These are phyloP conservation scores for Fusarium torreyae DNA, from an alignment of 2,329 filamentous ascomycete species.

Conservation along the genomic window DNA sequence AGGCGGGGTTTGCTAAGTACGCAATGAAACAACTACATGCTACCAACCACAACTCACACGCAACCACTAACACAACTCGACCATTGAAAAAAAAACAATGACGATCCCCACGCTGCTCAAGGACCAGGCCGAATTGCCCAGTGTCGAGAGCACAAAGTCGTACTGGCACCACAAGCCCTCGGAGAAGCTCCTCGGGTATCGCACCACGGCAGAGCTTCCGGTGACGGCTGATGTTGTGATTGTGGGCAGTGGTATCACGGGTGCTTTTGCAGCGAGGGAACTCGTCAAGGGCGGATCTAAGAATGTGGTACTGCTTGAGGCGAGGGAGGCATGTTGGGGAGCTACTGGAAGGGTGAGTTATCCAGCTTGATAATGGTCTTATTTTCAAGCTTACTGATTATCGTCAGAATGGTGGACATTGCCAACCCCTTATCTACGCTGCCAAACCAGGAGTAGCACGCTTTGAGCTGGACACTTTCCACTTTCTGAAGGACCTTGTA, in stretches of 20 bases:
- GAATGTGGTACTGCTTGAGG: conserved; percentile 81
- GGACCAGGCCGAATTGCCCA: conserved; percentile 70
- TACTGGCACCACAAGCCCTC: conserved; percentile 84
- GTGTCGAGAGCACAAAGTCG: conserved; percentile 71
- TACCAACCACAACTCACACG: neutral
- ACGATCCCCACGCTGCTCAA: conserved; percentile 50
- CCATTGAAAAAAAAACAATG: conserved; percentile 46
- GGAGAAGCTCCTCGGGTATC: conserved; percentile 74
- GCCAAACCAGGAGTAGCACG: conserved; percentile 72
- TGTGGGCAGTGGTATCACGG: conserved; percentile 83
- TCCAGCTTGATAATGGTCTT: neutral
- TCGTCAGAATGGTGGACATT: conserved; percentile 77
- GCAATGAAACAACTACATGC: neutral
- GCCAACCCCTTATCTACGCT: conserved; percentile 79
- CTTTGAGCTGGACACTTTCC: conserved; percentile 81
- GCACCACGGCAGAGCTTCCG: conserved; percentile 76
- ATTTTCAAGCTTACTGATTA: conserved; percentile 10
- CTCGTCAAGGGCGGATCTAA: conserved; percentile 65
- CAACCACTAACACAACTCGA: neutral
- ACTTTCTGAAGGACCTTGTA: conserved; percentile 71
- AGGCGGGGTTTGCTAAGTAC: conserved; percentile 23
- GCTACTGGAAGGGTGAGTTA: conserved; percentile 82
- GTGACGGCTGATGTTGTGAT: conserved; percentile 76
- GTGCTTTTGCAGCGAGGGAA: conserved; percentile 78
- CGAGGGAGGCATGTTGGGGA: conserved; percentile 84